phyloP scores from a whole-genome alignment of 768 basidiomycete genomes.

The Pisolithus marmoratus region DNA sequence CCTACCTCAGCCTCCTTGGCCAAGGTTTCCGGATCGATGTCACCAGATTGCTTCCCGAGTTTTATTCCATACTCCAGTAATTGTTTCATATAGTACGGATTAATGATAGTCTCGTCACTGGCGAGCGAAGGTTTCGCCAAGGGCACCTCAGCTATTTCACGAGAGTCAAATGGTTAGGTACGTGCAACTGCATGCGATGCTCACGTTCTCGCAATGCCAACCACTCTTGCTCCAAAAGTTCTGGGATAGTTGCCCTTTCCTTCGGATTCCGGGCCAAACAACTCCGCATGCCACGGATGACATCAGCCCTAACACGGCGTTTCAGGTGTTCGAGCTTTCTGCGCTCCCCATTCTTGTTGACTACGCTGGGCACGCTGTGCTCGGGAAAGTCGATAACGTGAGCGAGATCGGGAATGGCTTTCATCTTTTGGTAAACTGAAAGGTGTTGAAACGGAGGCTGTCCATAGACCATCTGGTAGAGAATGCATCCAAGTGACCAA shows the following conservation, averaged over 20 bases:
- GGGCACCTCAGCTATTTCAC: conserved; percentile 19
- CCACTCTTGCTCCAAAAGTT: conserved; percentile 81
- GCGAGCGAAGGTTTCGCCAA: conserved; percentile 31
- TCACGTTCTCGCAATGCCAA: conserved; percentile 46
- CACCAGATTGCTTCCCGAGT: conserved; percentile 41
- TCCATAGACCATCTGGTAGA: conserved; percentile 98
- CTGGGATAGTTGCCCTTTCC: conserved; percentile 80
- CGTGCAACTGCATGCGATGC: conserved; percentile 1
- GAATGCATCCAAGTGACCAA: conserved; percentile 96
- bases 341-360: conserved; percentile 28
- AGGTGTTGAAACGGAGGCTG: conserved; percentile 88
- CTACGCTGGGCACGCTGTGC: conserved; percentile 43
- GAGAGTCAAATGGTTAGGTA: not conserved
- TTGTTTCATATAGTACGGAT: conserved; percentile 76
- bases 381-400: conserved; percentile 82
- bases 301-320: conserved; percentile 61
- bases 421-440: conserved; percentile 84
- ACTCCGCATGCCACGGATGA: conserved; percentile 77
- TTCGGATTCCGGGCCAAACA: conserved; percentile 80
- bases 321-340: conserved; percentile 64
- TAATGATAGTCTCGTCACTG: conserved; percentile 65
- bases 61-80: conserved; percentile 66
- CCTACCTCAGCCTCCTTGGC: conserved; percentile 53
- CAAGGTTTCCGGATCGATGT: conserved; percentile 43
- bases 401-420: conserved; percentile 77